Percentiles rank a stretch among this genome's conserved stretches.
Evolutionary conservation across 2,329 filamentous ascomycete genomes (phyloP).

Genomic region (Colletotrichum sp.): DNA sequence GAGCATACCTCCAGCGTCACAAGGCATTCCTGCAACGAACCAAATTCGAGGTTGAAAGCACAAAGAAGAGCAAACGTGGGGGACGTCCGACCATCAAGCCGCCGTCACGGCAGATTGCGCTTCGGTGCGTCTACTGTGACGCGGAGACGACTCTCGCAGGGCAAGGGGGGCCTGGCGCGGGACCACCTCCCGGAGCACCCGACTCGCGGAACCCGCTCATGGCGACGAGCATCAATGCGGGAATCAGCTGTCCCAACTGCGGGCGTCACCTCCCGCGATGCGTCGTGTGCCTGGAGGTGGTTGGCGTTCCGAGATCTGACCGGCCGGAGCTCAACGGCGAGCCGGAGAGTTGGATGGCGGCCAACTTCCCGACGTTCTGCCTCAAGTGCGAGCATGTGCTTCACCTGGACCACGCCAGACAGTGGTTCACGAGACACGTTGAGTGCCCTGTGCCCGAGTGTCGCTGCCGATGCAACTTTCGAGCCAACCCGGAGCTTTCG

Average conservation of each 20-base stretch:
- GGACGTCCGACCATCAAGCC: constrained; percentile 69
- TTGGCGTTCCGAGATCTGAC: constrained; percentile 68
- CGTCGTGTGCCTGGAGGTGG: constrained; percentile 70
- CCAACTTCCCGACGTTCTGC: constrained; percentile 72
- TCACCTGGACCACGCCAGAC: constrained; percentile 70
- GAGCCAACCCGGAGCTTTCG: constrained; percentile 63
- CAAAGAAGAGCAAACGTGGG: constrained; percentile 69
- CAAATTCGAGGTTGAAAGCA: constrained; percentile 80
- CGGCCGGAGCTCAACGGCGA: constrained; percentile 58
- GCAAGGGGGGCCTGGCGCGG: constrained; percentile 13
- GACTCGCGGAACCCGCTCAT: constrained; percentile 61
- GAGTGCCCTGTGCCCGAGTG: constrained; percentile 75
- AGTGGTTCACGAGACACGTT: constrained; percentile 69
- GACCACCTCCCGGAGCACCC: constrained; percentile 12
- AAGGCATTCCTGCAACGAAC: constrained; percentile 76
- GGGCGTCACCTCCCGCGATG: constrained; percentile 71
- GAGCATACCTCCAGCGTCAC: constrained; percentile 75
- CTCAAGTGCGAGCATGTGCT: constrained; percentile 71
- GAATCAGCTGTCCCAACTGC: constrained; percentile 70
- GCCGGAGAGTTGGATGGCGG: constrained; percentile 50
- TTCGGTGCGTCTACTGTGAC: constrained; percentile 81
- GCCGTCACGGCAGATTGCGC: constrained; percentile 71
- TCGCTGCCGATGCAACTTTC: constrained; percentile 67
- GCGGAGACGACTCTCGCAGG: constrained; percentile 51
- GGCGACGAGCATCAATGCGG: constrained; percentile 61